A percentile compares a stretch with the other conserved stretches of the same genome.
phyloP scores from a whole-genome alignment of 2,329 filamentous ascomycete species.

The Monilinia aucupariae region DNA sequence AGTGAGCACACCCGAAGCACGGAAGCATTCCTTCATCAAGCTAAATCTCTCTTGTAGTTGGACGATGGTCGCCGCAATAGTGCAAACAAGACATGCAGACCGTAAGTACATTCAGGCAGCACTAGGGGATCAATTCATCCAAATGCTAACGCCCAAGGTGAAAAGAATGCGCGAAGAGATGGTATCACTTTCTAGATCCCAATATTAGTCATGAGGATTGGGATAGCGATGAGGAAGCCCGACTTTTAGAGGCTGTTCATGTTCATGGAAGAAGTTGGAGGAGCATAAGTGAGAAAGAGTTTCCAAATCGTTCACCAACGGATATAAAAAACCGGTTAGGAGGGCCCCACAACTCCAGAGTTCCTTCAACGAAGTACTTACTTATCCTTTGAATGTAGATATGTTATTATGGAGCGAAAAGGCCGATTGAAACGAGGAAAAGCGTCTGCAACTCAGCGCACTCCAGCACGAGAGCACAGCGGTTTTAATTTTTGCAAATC shows the following conservation, averaged over 20 bases:
- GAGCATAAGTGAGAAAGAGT: slow-evolving; percentile 14
- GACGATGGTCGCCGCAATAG: slow-evolving; percentile 10
- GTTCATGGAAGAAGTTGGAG: slow-evolving; percentile 13
- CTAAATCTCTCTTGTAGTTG: slow-evolving; percentile 4
- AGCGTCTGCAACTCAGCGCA: not conserved
- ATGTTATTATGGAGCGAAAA: slow-evolving; percentile 12
- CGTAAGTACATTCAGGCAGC: not conserved
- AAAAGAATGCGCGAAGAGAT: slow-evolving; percentile 14
- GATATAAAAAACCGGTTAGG: slow-evolving; percentile 13
- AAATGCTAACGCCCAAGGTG: not conserved
- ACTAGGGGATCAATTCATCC: not conserved
- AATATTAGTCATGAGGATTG: slow-evolving; percentile 11
- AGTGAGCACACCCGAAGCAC: not conserved
- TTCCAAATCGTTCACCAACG: slow-evolving; percentile 11
- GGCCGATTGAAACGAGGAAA: slow-evolving; percentile 9
- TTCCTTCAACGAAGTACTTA: not conserved
- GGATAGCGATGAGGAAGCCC: slow-evolving; percentile 9
- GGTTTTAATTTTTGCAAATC: not conserved
- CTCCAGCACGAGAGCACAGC: slow-evolving; percentile 5
- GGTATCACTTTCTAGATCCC: slow-evolving; percentile 13
- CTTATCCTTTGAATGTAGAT: slow-evolving; percentile 6
- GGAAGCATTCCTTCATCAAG: not conserved
- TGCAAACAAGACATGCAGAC: slow-evolving; percentile 10
- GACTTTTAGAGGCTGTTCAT: slow-evolving; percentile 9
- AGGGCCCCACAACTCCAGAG: not conserved